Evolutionary conservation across 768 basidiomycete genomes (phyloP).

Genomic region (Tricholoma matsutake): DNA sequence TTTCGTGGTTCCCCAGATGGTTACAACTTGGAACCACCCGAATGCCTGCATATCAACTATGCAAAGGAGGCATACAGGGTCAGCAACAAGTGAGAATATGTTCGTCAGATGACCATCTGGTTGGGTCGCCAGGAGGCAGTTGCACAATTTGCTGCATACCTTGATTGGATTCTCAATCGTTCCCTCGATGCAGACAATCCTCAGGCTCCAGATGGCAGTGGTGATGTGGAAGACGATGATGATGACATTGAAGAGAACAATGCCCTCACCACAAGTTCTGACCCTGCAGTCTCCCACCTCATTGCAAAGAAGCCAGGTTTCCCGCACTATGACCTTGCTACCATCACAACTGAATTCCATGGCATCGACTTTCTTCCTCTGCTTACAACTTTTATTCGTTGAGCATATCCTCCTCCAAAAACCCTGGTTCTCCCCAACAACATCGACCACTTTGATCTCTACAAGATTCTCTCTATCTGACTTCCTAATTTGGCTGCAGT

Average conservation of each 20-base stretch:
- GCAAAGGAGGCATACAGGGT: constrained; percentile 9
- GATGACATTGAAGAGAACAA: background rate
- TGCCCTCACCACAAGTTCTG: background rate
- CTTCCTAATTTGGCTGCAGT: background rate
- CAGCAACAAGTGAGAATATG: constrained; percentile 22
- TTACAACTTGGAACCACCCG: constrained; percentile 28
- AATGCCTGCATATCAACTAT: constrained; percentile 37
- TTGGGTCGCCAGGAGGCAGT: constrained; percentile 28
- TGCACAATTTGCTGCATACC: constrained; percentile 4
- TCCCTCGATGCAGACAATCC: background rate
- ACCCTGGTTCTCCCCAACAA: background rate
- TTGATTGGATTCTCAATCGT: constrained; percentile 1
- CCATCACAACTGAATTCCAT: background rate
- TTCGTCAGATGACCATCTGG: constrained; percentile 34
- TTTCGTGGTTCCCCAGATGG: constrained; percentile 21
- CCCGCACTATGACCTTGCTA: background rate
- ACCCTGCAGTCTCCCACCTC: background rate
- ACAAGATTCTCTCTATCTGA: too few species aligned
- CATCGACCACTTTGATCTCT: background rate
- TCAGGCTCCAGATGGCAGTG: background rate
- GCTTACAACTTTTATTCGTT: background rate
- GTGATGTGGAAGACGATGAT: background rate
- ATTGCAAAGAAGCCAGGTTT: background rate
- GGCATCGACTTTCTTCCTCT: background rate
- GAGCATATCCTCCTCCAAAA: background rate